These are phyloP conservation scores for Rosa rugosa DNA, from an alignment of 306 rosid species.

Conservation along the genomic window DNA sequence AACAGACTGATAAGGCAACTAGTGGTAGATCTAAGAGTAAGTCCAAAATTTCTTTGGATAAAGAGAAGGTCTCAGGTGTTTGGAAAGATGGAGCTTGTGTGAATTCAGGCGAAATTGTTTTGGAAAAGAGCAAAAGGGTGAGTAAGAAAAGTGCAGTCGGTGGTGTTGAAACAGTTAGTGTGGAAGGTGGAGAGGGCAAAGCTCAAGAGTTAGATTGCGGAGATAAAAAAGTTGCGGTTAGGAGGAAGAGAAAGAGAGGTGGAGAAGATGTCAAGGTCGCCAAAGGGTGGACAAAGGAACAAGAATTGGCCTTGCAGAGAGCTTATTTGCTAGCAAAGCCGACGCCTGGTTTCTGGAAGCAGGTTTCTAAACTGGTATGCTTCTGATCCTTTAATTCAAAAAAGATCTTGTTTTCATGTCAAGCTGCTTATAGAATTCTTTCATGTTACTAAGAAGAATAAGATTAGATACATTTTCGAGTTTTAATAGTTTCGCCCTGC, in stretches of 20 bases:
- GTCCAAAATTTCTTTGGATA: background rate
- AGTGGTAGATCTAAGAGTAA: background rate
- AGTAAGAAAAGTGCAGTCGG: constrained; percentile 11
- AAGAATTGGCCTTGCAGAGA: constrained; percentile 59
- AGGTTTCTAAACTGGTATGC: constrained; percentile 72
- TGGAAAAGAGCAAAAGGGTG: constrained; percentile 4
- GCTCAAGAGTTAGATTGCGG: constrained; percentile 6
- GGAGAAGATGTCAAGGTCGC: constrained; percentile 23
- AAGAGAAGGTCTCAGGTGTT: constrained; percentile 5
- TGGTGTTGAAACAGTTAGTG: background rate
- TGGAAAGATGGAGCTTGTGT: constrained; percentile 17
- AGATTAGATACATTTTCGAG: background rate
- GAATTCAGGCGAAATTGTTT: background rate
- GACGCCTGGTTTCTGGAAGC: constrained; percentile 89
- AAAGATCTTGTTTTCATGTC: background rate
- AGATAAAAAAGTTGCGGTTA: constrained; percentile 9
- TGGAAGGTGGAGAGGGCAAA: constrained; percentile 23
- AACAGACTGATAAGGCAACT: background rate
- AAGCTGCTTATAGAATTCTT: background rate
- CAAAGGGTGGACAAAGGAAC: constrained; percentile 75
- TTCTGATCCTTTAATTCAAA: background rate
- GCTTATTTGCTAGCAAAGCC: constrained; percentile 72
- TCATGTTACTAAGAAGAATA: background rate
- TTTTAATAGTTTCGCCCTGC: background rate
- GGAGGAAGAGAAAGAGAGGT: constrained; percentile 42